Evolutionary conservation across 73 alveolate species (phyloP), one percentile per base, ranked within the genome.

Genomic region (Tetrahymena borealis): DNA sequence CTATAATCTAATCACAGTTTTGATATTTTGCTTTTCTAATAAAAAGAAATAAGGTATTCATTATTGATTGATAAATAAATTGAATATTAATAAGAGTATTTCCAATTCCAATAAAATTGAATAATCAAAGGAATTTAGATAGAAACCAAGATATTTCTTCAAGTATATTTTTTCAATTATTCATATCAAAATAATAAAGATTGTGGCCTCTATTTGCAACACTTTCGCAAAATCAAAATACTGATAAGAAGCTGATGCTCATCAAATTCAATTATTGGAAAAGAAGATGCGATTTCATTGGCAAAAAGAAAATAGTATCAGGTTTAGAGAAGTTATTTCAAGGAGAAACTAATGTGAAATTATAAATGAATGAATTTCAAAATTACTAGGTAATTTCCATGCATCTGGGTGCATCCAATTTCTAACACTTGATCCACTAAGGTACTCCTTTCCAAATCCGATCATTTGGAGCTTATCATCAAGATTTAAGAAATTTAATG

Each of bases 401-500:
- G 85, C 85, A 60, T 60, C 85, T 24, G 85, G 85, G n/a, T 60
- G 85, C 85, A 60, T 60, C 85, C 85, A 60, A n/a, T 60, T 60
- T 28, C 31, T 60, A 9, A 60, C 28, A 9, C 85, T 60, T 20
- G 85, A 60, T n/a, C 85, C 85, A 60, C 28, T 60, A 32, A 60
- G n/a, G 28, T 60, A 60, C 28, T 60, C 85, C 13, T 60, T 60
- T 0, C 85, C 85, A 60, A 60, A 60, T 60, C 85, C 85, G 10
- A 60, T 60, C 10, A 35, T 60, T 28, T 60, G 35, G 18, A 60
- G 28, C 35, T 60, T 60, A 60, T 60, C 85, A 24, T 60, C 85
- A 24, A 60, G 28, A n/a, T 60, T 60, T 16, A 60, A 18, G 28
- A 60, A 60, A 9, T 60, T 60, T 24, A 60, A 35, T 4, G 85